Base-by-base conservation (phyloP, 495 filamentous ascomycete species). In the Pyrenula massariospora region DNA sequence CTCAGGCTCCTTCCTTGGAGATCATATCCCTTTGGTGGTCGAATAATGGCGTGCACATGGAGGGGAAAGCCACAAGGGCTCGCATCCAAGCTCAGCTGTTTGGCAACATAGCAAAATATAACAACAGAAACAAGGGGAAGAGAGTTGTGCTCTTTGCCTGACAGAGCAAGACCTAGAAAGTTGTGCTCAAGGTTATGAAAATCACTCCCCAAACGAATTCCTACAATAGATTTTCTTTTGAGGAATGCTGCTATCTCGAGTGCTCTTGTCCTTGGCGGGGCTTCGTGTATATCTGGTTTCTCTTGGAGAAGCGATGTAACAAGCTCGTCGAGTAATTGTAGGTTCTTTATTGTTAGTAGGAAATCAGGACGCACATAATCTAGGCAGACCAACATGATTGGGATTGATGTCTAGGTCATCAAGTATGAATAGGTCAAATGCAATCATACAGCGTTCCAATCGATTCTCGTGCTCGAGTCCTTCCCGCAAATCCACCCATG, bases 341-440 rank as follows among this genome's bases (percentile, higher is more conserved):
- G 76, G 42, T 92, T 83, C 82, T 84, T 58, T 22, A 55, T 42
- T 65, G 31, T 19, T 19, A 53, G n/a, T 59, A 54, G 59, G 31
- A 57, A 2, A 12, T 22, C 21, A 22, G 20, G 15, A 12, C 11
- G 3, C 22, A 24, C 25, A 24, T 36, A 25, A 50, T 12, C n/a
- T 3, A 24, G 50, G n/a, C 53, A 52, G 42, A 56, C 10, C 57
- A 10, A 15, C 22, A 36, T 25, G 24, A 2, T 42, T 49, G 47
- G 12, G 50, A 61, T 42, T 50, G 21, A 42, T 21, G 21, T 22
- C 31, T 22, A 42, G 15, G 22, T 83, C 84, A 57, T 84, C 79
- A 11, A 90, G 72, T 36, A 93, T 80, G 64, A 96, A 96, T 65
- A 96, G 78, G 62, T 97, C 93, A 62, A 91, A 95, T 21, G 84